A percentile compares a stretch with the other conserved stretches of the same genome.
Conservation (phyloP, 179 eudicot species). For the Drosera spatulata region DNA sequence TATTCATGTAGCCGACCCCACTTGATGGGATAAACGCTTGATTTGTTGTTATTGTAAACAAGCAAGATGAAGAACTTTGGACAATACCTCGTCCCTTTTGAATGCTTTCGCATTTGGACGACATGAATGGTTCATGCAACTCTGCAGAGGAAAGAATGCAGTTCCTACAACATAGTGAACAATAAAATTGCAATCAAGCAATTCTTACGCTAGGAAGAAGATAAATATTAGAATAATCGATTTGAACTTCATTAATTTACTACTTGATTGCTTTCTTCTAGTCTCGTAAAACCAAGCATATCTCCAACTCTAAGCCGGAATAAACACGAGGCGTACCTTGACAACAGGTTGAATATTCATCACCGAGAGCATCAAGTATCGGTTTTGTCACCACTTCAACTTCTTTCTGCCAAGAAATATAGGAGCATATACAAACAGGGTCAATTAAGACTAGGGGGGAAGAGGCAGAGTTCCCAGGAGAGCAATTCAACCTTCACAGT, state of each 20-base stretch:
- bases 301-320: not conserved
- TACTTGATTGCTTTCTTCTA: not conserved
- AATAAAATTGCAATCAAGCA: not conserved
- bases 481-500: conserved; percentile 47
- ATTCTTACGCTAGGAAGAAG: not conserved
- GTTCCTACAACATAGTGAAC: conserved; percentile 39
- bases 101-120: conserved; percentile 88
- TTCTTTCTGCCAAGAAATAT: conserved; percentile 40
- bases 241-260: not conserved
- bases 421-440: not conserved
- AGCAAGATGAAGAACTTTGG: not conserved
- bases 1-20: too few species aligned
- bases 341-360: conserved; percentile 74
- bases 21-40: too few species aligned
- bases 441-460: not conserved
- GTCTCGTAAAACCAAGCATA: not conserved
- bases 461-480: not conserved
- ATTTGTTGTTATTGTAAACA: too few species aligned
- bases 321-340: conserved; percentile 39
- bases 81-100: conserved; percentile 81
- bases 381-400: conserved; percentile 62
- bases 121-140: conserved; percentile 98
- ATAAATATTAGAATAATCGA: too few species aligned
- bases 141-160: conserved; percentile 89
- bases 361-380: conserved; percentile 82